Base-by-base conservation (phyloP, 1,139 yeast species). In the Saccharomyces pastorianus region DNA sequence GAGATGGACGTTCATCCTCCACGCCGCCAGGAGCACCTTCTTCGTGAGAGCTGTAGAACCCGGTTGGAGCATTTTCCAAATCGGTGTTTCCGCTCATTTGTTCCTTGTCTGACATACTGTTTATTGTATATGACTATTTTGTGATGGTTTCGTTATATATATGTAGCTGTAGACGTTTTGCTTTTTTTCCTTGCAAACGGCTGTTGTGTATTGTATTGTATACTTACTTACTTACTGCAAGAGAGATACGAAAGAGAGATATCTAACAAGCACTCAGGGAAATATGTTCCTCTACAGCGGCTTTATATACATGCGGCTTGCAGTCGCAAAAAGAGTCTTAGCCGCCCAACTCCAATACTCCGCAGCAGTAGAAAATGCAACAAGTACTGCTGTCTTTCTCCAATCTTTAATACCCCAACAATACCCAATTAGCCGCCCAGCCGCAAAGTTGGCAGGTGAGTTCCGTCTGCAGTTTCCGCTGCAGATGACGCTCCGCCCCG, bases 61-160 rank as follows among this genome's bases (percentile, higher is more conserved):
- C 50, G 6, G 44, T 11, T 49, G 51, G 31, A 26, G 49, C 50
- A 38, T 55, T 56, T 49, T 56, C 59, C 27, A 55, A 42, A 50
- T 58, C 60, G 6, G 57, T 41, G 42, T 51, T 52, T 20, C 55
- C 57, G 42, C 55, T 54, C 9, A 48, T 44, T 50, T 52, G 49
- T 47, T 57, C 61, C 41, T 58, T 58, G 50, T 58, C 60, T 23
- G 59, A 56, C 60, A 58, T 58, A 17, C 11, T 38, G n/a, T 23
- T 32, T 6, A 26, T 26, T 31, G 31, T 46, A 2, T 47, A 14
- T 14, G 34, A 32, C 3, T 31, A 9, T 49, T 49, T 20, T 49
- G 14, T 27, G 47, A 20, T n/a, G n/a, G 38, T 25, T 34, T 49
- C 11, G 31, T n/a, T 27, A 52, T 52, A n/a, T 49, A 20, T 4